Conservation (phyloP, 305 asterid genomes). For the Stenogyne calaminthoides region DNA sequence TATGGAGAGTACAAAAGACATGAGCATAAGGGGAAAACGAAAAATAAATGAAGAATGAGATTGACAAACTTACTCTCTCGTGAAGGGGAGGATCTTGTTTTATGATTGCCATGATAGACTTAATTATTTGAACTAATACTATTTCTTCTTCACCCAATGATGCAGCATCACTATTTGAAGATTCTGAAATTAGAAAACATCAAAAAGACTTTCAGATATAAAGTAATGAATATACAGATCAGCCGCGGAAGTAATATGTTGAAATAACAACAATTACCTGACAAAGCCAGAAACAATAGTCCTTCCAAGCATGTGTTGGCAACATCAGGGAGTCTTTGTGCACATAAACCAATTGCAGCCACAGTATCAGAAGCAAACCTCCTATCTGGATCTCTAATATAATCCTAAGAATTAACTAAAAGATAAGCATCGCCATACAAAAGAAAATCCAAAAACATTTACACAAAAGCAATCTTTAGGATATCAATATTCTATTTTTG, state of each 20-base stretch:
- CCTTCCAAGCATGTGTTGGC: conserved; percentile 83
- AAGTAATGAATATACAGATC: conserved; percentile 23
- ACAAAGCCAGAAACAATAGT: conserved; percentile 65
- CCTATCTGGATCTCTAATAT: conserved; percentile 91
- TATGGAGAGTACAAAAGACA: conserved; percentile 2
- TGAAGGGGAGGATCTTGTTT: conserved; percentile 72
- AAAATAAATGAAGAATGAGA: not conserved
- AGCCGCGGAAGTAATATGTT: conserved; percentile 25
- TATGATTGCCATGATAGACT: conserved; percentile 81
- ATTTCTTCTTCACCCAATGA: conserved; percentile 66
- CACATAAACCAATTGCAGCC: conserved; percentile 92
- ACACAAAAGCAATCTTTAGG: conserved; percentile 13
- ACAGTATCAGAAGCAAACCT: conserved; percentile 94
- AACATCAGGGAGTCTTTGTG: conserved; percentile 68
- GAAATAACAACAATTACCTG: conserved; percentile 54
- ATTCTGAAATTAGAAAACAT: conserved; percentile 50
- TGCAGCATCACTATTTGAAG: conserved; percentile 50
- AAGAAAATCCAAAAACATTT: conserved; percentile 29
- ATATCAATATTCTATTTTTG: not conserved
- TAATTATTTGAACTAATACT: conserved; percentile 79
- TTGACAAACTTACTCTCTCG: conserved; percentile 63
- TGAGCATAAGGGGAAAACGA: not conserved
- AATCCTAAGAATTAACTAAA: conserved; percentile 63
- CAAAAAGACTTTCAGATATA: conserved; percentile 27
- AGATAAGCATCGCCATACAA: conserved; percentile 33